A percentile compares a stretch with the other conserved stretches of the same genome.
These are phyloP conservation scores for Chenopodium album DNA, from an alignment of 148 eudicot species.

Conservation along the genomic window DNA sequence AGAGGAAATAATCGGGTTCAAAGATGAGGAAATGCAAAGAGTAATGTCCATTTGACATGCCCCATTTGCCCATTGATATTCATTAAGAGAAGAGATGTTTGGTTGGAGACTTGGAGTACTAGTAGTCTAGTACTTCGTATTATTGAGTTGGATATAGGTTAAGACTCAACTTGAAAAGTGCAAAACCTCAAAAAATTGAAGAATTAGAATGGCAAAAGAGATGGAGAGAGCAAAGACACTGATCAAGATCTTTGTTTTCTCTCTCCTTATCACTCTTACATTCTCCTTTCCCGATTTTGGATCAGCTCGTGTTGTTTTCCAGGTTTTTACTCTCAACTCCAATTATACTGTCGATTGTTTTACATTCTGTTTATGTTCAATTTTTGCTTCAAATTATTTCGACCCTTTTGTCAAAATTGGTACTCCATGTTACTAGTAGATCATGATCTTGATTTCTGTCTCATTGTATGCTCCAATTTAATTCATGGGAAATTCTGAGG, in stretches of 20 bases:
- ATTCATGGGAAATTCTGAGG: not conserved
- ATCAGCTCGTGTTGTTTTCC: conserved; percentile 43
- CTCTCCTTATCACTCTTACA: conserved; percentile 10
- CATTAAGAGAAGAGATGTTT: too few relatives aligned
- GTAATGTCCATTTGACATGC: too few relatives aligned
- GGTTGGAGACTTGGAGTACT: too few relatives aligned
- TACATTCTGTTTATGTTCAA: not conserved
- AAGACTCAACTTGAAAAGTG: not conserved
- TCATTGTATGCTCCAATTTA: not conserved
- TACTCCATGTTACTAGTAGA: not conserved
- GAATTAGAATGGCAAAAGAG: not conserved
- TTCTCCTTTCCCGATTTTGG: conserved; percentile 29
- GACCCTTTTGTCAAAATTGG: not conserved
- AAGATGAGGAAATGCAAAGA: too few relatives aligned
- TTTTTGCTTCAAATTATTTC: not conserved
- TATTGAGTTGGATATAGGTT: too few relatives aligned
- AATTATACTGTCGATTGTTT: not conserved
- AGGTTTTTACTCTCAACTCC: conserved; percentile 19
- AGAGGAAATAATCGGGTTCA: too few relatives aligned
- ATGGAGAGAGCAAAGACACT: conserved; percentile 1
- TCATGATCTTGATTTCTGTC: not conserved
- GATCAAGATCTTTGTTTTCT: not conserved
- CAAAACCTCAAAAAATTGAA: not conserved
- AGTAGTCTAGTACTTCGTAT: too few relatives aligned
- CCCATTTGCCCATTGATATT: too few relatives aligned